These are phyloP conservation scores for Eucommia ulmoides DNA, from an alignment of 257 asterid genomes.

Conservation along the genomic window DNA sequence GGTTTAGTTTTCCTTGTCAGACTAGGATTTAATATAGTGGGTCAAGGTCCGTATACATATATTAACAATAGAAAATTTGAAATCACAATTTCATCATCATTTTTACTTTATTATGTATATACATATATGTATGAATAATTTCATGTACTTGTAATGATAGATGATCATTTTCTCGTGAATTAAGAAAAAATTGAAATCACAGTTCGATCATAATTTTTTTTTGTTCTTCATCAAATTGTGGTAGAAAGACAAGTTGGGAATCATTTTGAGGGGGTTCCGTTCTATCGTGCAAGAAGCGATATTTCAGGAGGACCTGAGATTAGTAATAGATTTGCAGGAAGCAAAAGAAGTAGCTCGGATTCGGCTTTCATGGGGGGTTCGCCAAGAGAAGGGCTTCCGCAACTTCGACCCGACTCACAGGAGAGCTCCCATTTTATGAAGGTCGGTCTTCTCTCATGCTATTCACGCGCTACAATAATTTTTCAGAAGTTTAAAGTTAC, in stretches of 20 bases:
- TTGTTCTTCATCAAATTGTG: conserved; percentile 26
- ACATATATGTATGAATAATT: too few species aligned
- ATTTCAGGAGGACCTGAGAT: conserved; percentile 46
- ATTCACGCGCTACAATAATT: conserved; percentile 73
- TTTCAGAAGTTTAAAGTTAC: too few species aligned
- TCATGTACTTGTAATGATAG: background rate
- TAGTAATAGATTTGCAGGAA: conserved; percentile 42
- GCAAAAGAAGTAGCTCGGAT: conserved; percentile 70
- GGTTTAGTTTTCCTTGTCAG: too few species aligned
- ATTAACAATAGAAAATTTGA: too few species aligned
- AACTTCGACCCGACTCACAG: conserved; percentile 39
- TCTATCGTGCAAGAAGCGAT: conserved; percentile 61
- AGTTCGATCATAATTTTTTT: conserved; percentile 25
- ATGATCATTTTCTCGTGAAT: conserved; percentile 5
- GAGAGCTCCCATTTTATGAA: conserved; percentile 62
- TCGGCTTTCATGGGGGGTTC: conserved; percentile 45
- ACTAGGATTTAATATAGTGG: too few species aligned
- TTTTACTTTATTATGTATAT: too few species aligned
- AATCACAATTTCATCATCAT: too few species aligned
- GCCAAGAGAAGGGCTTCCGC: conserved; percentile 48
- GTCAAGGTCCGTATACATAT: too few species aligned
- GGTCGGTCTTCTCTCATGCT: conserved; percentile 44
- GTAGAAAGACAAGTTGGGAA: conserved; percentile 49
- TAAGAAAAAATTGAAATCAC: conserved; percentile 10
- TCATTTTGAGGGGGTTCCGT: conserved; percentile 75